These are phyloP conservation scores for Nothomitra cinnamomea DNA, from an alignment of 2,329 filamentous ascomycete genomes.

Conservation along the genomic window DNA sequence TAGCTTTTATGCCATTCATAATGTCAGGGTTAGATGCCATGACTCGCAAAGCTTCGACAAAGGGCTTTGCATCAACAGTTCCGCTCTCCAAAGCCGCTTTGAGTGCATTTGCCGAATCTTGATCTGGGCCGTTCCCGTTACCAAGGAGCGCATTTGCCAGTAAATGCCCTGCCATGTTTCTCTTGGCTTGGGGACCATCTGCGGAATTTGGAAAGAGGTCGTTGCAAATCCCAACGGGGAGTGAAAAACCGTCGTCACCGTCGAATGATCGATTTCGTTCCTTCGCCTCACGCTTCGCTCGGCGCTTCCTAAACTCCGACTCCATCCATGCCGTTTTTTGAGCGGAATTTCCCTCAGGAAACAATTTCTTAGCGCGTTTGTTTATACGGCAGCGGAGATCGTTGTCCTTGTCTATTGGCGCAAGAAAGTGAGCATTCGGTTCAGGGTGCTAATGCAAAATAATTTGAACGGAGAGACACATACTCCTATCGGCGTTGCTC, in stretches of 20 bases:
- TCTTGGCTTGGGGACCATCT: constrained; percentile 5
- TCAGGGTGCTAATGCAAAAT: background rate
- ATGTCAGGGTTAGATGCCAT: constrained; percentile 10
- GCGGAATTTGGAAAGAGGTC: constrained; percentile 5
- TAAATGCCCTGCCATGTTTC: constrained; percentile 7
- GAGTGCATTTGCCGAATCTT: constrained; percentile 8
- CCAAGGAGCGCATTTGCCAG: constrained; percentile 7
- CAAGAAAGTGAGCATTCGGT: constrained; percentile 1
- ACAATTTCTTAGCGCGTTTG: constrained; percentile 16
- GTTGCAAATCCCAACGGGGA: constrained; percentile 4
- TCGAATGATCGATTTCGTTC: constrained; percentile 8
- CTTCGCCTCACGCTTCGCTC: constrained; percentile 16
- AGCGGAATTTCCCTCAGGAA: constrained; percentile 9
- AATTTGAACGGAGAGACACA: background rate
- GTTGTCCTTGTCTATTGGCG: constrained; percentile 16
- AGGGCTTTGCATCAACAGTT: constrained; percentile 7
- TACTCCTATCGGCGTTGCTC: constrained; percentile 17
- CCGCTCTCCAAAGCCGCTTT: constrained; percentile 8
- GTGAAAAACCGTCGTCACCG: background rate
- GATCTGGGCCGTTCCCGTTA: constrained; percentile 5
- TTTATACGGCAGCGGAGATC: constrained; percentile 19
- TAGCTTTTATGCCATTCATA: constrained; percentile 8
- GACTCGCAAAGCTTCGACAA: constrained; percentile 7
- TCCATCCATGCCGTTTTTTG: constrained; percentile 16
- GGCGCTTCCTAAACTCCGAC: constrained; percentile 15